Conservation (phyloP, 495 filamentous ascomycete genomes). For the Filosporella fistucella region DNA sequence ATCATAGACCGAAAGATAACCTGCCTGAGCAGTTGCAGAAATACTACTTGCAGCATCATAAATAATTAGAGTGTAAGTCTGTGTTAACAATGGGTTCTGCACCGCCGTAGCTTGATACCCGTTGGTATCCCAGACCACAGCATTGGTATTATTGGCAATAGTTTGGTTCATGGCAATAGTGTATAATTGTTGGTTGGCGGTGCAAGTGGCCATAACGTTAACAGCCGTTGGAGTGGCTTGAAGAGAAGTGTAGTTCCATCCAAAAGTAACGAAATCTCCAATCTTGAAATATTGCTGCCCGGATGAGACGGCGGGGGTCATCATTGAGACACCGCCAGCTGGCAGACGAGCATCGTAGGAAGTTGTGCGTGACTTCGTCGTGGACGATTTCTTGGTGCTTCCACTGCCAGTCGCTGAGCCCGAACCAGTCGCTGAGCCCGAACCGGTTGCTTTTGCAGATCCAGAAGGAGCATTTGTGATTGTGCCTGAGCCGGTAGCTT, state of each 20-base stretch:
- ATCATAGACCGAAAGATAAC: conserved; percentile 63
- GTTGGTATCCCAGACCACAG: conserved; percentile 74
- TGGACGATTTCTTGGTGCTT: background rate
- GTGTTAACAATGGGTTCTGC: conserved; percentile 55
- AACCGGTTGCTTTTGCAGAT: background rate
- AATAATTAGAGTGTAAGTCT: conserved; percentile 80
- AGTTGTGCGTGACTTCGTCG: conserved; percentile 39
- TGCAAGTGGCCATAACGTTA: conserved; percentile 79
- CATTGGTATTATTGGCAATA: conserved; percentile 44
- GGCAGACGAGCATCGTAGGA: conserved; percentile 56
- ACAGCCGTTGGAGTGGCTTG: conserved; percentile 70
- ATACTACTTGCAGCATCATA: conserved; percentile 65
- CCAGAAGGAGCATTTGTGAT: background rate
- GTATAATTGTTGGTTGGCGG: conserved; percentile 57
- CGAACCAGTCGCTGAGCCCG: conserved; percentile 1
- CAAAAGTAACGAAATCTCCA: conserved; percentile 77
- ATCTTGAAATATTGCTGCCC: conserved; percentile 81
- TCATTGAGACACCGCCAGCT: conserved; percentile 75
- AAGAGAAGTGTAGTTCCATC: conserved; percentile 94
- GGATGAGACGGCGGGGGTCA: conserved; percentile 58
- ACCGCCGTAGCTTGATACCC: conserved; percentile 58
- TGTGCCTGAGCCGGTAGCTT: background rate
- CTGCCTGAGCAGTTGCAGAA: conserved; percentile 59
- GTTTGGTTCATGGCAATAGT: conserved; percentile 64
- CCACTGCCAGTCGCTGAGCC: background rate